Evolutionary conservation across 306 rosid genomes (phyloP), one percentile per base, ranked within the genome.

Genomic region (Astragalus glycyphyllos): DNA sequence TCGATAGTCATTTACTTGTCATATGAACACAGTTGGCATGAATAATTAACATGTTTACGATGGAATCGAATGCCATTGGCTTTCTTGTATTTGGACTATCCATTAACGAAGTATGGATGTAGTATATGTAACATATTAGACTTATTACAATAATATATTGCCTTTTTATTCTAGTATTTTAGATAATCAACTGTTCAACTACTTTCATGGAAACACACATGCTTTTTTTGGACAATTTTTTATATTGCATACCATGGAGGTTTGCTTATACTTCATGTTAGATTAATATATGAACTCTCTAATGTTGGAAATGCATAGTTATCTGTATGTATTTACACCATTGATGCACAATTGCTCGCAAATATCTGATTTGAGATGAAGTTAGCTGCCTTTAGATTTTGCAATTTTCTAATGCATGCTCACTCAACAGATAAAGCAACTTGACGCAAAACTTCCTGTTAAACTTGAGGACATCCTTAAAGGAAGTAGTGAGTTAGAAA

Each of bases 401-500:
- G n/a, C 59, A 59, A 45, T 20, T 73, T 58, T 82, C 81, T 77
- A 76, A 74, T 42, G 41, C 53, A 66, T 69, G 63, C 67, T 34
- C 61, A 11, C 59, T 77, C 68, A n/a, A 73, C 89, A 89, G 98
- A 79, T 79, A 61, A 82, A 86, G 58, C 74, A 80, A 72, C 84
- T 92, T 47, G 96, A 86, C 58, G 63, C 60, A 47, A 83, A 87
- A 78, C 82, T 84, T 81, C 92, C 92, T 3, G 31, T 78, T 47
- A 63, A 80, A 20, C 68, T 92, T 35, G 90, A 83, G 69, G 90
- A 86, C 60, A 74, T 86, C 69, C 76, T 89, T 61, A 61, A 70
- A 65, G 72, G 67, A 67, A 79, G 68, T 75, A 72, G 82, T 38
- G 63, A 15, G 60, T 65, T 74, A 34, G 88, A 77, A 74, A 48